These are phyloP conservation scores for Phytophthora constricta DNA, from an alignment of 352 stramenopile genomes.

Conservation along the genomic window DNA sequence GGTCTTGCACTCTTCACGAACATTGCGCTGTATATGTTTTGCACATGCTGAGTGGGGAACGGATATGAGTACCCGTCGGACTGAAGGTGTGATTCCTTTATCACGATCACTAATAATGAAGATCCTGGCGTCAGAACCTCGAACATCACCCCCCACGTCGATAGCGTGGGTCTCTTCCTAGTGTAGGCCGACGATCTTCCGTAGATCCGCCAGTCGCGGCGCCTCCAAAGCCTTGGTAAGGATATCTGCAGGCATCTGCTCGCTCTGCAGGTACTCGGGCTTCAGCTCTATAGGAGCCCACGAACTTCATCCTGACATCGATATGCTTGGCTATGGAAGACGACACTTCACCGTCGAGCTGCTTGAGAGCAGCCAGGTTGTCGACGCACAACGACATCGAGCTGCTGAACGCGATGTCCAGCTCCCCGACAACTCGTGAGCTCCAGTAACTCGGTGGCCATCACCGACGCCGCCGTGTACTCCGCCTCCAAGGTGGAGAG, in stretches of 20 bases:
- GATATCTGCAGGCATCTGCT: conserved; percentile 10
- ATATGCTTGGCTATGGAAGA: conserved; percentile 18
- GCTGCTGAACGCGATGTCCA: background rate
- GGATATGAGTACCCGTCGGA: no score
- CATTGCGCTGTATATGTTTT: no score
- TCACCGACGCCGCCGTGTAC: conserved; percentile 12
- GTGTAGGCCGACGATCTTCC: background rate
- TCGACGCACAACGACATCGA: conserved; percentile 2
- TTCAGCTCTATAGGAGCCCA: conserved; percentile 1
- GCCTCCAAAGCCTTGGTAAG: conserved; percentile 1
- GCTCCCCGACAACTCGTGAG: conserved; percentile 6
- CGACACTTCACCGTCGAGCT: conserved; percentile 8
- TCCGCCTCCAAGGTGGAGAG: conserved; percentile 30
- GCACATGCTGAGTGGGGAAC: no score
- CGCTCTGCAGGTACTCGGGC: conserved; percentile 3
- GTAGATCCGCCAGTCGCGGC: background rate
- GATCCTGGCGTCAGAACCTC: no score
- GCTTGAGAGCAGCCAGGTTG: conserved; percentile 13
- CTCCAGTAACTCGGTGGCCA: conserved; percentile 11
- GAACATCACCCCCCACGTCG: no score
- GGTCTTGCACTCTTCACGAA: no score
- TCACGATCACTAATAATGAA: no score
- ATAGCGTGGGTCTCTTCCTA: no score
- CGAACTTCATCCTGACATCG: conserved; percentile 23
- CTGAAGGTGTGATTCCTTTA: no score